phyloP scores from a whole-genome alignment of 805 yeast species.

The Yarrowia sp. region DNA sequence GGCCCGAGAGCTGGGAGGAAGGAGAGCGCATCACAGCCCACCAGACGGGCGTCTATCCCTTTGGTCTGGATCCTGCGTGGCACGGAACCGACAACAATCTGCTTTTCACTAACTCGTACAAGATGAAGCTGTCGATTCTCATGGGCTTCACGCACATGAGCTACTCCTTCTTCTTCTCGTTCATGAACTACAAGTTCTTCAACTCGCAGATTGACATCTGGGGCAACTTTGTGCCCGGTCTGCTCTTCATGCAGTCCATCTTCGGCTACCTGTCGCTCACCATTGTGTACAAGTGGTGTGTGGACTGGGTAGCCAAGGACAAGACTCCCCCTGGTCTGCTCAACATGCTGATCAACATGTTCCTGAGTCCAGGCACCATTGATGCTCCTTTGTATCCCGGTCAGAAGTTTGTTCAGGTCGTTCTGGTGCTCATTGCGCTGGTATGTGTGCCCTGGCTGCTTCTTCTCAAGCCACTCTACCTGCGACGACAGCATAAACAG shows the following conservation, averaged over 20 bases:
- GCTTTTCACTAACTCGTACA: slow-evolving; percentile 88
- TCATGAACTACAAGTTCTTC: slow-evolving; percentile 71
- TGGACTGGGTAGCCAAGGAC: slow-evolving; percentile 79
- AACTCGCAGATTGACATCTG: slow-evolving; percentile 73
- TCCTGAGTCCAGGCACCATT: slow-evolving; percentile 83
- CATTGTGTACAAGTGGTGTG: slow-evolving; percentile 89
- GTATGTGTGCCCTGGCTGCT: slow-evolving; percentile 92
- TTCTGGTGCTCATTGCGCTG: slow-evolving; percentile 69
- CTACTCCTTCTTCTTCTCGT: slow-evolving; percentile 78
- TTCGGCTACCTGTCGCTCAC: slow-evolving; percentile 87
- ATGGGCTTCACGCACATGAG: slow-evolving; percentile 96
- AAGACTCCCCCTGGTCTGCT: slow-evolving; percentile 89
- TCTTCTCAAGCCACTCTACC: slow-evolving; percentile 74
- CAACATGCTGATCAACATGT: slow-evolving; percentile 95
- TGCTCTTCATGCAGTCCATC: slow-evolving; percentile 92
- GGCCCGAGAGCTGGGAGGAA: slow-evolving; percentile 68
- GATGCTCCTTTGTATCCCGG: slow-evolving; percentile 78
- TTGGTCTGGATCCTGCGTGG: slow-evolving; percentile 95
- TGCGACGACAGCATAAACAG: slow-evolving; percentile 55
- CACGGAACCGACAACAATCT: slow-evolving; percentile 93
- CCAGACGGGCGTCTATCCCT: slow-evolving; percentile 61
- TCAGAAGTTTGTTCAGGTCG: slow-evolving; percentile 71
- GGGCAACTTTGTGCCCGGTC: slow-evolving; percentile 92
- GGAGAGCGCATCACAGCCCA: slow-evolving; percentile 70
- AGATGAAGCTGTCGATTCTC: slow-evolving; percentile 92